Evolutionary conservation across 768 basidiomycete species (phyloP).

Genomic region (Cantharellus anzutake): DNA sequence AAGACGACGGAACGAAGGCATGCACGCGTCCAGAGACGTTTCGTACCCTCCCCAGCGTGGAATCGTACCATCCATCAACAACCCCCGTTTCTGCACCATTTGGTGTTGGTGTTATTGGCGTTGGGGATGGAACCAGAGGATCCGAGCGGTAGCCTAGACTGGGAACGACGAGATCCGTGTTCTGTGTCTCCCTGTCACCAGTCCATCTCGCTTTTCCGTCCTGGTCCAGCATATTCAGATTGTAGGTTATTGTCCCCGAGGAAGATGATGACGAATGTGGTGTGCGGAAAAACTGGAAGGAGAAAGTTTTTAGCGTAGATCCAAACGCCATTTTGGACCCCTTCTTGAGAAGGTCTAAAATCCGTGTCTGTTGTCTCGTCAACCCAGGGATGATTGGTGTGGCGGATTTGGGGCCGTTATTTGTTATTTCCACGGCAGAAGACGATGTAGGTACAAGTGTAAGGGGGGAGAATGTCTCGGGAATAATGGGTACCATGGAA

Average conservation of each 20-base stretch:
- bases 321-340: slow-evolving; percentile 30
- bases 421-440: no score
- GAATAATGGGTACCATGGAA: slow-evolving; percentile 42
- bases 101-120: neutral
- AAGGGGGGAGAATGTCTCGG: slow-evolving; percentile 24
- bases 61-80: slow-evolving; percentile 36
- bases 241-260: slow-evolving; percentile 27
- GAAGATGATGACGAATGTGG: slow-evolving; percentile 20
- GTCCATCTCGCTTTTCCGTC: slow-evolving; percentile 28
- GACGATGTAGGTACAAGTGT: neutral
- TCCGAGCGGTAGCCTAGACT: slow-evolving; percentile 75
- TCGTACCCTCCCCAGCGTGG: slow-evolving; percentile 35
- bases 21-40: slow-evolving; percentile 32
- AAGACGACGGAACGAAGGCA: slow-evolving; percentile 4
- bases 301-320: slow-evolving; percentile 51
- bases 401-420: no score
- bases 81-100: slow-evolving; percentile 15
- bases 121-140: slow-evolving; percentile 18
- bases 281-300: slow-evolving; percentile 63
- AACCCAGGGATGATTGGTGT: no score
- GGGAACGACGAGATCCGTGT: slow-evolving; percentile 67
- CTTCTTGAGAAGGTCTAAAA: slow-evolving; percentile 43
- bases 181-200: slow-evolving; percentile 28
- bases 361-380: slow-evolving; percentile 46
- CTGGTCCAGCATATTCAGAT: slow-evolving; percentile 39